These are phyloP conservation scores for Tylopilus intermedius DNA, from an alignment of 768 basidiomycete genomes.

Conservation along the genomic window DNA sequence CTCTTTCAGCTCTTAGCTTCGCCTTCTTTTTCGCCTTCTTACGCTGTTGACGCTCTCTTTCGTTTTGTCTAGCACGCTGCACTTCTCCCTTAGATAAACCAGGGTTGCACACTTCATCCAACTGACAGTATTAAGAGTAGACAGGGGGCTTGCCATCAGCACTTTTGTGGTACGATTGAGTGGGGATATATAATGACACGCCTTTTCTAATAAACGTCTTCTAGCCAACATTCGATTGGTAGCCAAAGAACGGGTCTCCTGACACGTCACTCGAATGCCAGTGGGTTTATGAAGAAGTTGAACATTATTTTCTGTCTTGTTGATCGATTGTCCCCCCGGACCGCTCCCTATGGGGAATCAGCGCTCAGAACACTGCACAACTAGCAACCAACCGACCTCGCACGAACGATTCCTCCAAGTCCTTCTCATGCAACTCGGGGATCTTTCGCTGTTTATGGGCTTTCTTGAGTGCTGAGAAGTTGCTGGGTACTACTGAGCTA, in stretches of 20 bases:
- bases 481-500: conserved; percentile 31
- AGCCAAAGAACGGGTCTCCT: conserved; percentile 80
- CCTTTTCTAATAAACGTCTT: conserved; percentile 71
- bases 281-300: conserved; percentile 87
- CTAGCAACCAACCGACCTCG: conserved; percentile 50
- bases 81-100: conserved; percentile 71
- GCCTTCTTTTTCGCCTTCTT: conserved; percentile 79
- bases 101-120: conserved; percentile 69
- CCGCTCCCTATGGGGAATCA: conserved; percentile 60
- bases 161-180: conserved; percentile 3
- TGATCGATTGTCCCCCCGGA: conserved; percentile 94
- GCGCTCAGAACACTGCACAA: neutral
- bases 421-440: conserved; percentile 69
- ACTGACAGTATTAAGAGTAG: conserved; percentile 35
- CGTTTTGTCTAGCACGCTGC: conserved; percentile 64
- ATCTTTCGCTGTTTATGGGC: conserved; percentile 58
- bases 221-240: conserved; percentile 78
- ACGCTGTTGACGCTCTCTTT: conserved; percentile 66
- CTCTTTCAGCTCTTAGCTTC: conserved; percentile 25
- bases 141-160: conserved; percentile 16
- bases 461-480: conserved; percentile 68
- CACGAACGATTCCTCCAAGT: conserved; percentile 85
- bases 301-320: conserved; percentile 91
- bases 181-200: conserved; percentile 35
- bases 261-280: conserved; percentile 80